Conservation (phyloP, 176 grass and related monocot species). For the Urochloa ruziziensis region DNA sequence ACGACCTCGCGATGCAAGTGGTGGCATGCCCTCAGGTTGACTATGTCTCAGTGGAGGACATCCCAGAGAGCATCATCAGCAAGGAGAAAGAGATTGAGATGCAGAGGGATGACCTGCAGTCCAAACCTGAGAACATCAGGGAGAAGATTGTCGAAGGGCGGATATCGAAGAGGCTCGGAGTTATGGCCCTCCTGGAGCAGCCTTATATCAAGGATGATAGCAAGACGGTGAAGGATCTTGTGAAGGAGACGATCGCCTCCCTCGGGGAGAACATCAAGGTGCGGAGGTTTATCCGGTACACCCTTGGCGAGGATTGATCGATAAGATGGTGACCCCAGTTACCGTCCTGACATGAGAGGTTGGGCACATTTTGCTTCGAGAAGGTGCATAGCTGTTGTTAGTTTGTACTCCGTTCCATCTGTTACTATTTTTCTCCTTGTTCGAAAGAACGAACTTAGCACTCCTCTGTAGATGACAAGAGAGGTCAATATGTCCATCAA, state of each 20-base stretch:
- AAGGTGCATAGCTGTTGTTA: conserved; percentile 48
- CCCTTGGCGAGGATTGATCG: conserved; percentile 72
- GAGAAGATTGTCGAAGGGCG: conserved; percentile 93
- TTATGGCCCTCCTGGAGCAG: conserved; percentile 92
- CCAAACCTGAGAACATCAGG: conserved; percentile 85
- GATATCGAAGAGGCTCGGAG: conserved; percentile 87
- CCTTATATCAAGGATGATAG: conserved; percentile 92
- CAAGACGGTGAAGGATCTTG: conserved; percentile 84
- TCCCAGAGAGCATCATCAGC: conserved; percentile 65
- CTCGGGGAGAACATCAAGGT: conserved; percentile 98
- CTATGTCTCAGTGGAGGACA: conserved; percentile 84
- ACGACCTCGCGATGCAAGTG: conserved; percentile 94
- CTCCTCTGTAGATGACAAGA: conserved; percentile 33
- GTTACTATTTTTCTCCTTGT: conserved; percentile 25
- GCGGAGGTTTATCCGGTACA: conserved; percentile 86
- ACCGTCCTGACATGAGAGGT: conserved; percentile 16
- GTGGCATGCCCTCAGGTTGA: conserved; percentile 92
- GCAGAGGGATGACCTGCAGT: conserved; percentile 89
- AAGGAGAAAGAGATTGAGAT: conserved; percentile 95
- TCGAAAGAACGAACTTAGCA: conserved; percentile 1
- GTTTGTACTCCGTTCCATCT: conserved; percentile 38
- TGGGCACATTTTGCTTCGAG: conserved; percentile 53
- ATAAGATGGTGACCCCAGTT: neutral
- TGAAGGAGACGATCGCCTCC: conserved; percentile 74
- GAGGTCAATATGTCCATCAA: conserved; percentile 33